Base-by-base conservation (phyloP, 495 filamentous ascomycete genomes). In the Niebla homalea region DNA sequence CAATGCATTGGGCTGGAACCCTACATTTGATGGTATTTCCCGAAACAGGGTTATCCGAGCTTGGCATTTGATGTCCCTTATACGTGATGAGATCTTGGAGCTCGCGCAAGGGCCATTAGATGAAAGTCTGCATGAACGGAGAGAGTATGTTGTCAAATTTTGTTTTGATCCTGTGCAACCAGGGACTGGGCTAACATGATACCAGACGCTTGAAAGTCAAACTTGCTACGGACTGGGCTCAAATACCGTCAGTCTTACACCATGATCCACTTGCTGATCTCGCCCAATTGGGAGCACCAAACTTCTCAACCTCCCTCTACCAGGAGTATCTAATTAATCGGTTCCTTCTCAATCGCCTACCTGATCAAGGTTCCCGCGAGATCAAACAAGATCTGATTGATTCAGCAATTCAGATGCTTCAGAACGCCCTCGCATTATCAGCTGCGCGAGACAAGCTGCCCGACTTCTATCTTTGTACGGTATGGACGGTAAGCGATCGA, bases 1-100 rank as follows among this genome's bases (percentile, higher is more conserved):
- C 1, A 70, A 78, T 50, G 57, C 57, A 3, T 59, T 65, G 4
- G 80, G 78, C 0, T 83, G 79, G 79, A 73, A 74, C 47, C 29
- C 29, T 32, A 69, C 64, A 0, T 54, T 66, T 15, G 69, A 67
- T 0, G 43, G 50, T 7, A 58, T 68, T 8, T 50, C 69, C 22
- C 57, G 66, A 22, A 67, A 67, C 29, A 72, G 70, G 4, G 62
- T 66, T 41, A 55, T 70, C 14, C 69, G 79, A 4, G 66, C 77
- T 6, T 71, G 76, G 36, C 67, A 73, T 18, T 60, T 70, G 2
- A 61, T 80, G 10, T 61, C 71, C 0, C 51, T 68, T 4, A 67
- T 76, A 8, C 60, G 72, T 15, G 80, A 83, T 48, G 70, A 79
- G 48, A 73, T 81, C 14, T 69, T 84, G 18, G 71, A 80, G 50